Percentiles rank a stretch among this genome's conserved stretches.
These are phyloP conservation scores for Phyllosticta capitalensis DNA, from an alignment of 2,329 filamentous ascomycete species.

Conservation along the genomic window DNA sequence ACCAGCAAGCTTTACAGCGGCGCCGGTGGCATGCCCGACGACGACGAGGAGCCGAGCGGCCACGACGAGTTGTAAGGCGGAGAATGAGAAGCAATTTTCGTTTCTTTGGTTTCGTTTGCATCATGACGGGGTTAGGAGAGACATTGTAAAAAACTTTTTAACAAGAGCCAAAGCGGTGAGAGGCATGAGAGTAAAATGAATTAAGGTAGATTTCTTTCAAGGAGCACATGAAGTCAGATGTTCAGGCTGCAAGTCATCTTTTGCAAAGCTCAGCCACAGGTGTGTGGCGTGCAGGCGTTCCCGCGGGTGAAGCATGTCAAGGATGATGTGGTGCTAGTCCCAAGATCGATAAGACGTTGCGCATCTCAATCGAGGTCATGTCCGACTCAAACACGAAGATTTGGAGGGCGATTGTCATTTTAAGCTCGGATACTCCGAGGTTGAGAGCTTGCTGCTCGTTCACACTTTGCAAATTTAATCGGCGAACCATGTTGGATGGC, in stretches of 20 bases:
- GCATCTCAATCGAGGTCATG: background rate
- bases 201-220: too few relatives aligned
- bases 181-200: too few relatives aligned
- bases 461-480: background rate
- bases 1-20: conserved; percentile 89
- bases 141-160: background rate
- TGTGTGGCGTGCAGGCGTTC: too few relatives aligned
- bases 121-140: background rate
- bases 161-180: too few relatives aligned
- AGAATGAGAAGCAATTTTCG: background rate
- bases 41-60: conserved; percentile 55
- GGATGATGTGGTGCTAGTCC: background rate
- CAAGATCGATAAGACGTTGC: background rate
- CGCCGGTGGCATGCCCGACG: conserved; percentile 47
- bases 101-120: background rate
- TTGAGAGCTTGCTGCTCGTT: background rate
- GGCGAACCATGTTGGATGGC: background rate
- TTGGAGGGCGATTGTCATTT: background rate
- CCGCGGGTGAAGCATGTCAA: background rate
- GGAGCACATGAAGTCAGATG: too few relatives aligned
- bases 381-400: background rate
- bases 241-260: too few relatives aligned
- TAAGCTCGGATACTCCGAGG: background rate
- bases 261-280: too few relatives aligned
- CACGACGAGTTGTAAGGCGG: conserved; percentile 41